phyloP scores from a whole-genome alignment of 2,329 filamentous ascomycete species.

The Scopulariopsis brevicaulis region DNA sequence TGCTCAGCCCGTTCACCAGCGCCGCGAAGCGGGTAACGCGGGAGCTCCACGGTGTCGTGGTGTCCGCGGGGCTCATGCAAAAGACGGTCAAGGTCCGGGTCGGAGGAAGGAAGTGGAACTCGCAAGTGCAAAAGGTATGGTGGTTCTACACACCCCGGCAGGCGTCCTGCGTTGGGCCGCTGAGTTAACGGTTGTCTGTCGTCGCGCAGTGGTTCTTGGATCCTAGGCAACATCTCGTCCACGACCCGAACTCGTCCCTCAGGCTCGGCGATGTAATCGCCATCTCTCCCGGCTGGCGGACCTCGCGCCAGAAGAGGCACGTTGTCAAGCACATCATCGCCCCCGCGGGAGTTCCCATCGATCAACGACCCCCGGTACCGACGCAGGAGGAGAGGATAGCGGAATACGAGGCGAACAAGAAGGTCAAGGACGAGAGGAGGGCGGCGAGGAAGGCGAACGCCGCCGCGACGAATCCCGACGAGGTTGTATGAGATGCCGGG shows the following conservation, averaged over 20 bases:
- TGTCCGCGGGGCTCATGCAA: constrained; percentile 66
- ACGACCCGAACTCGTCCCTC: constrained; percentile 66
- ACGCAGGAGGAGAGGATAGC: constrained; percentile 49
- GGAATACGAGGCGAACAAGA: constrained; percentile 40
- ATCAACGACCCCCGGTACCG: constrained; percentile 54
- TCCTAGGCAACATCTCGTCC: constrained; percentile 56
- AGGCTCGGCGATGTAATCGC: constrained; percentile 64
- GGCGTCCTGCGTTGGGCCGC: constrained; percentile 2
- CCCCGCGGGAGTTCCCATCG: constrained; percentile 50
- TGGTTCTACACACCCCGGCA: neutral
- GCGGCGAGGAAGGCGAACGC: constrained; percentile 17
- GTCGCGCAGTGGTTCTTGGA: constrained; percentile 41
- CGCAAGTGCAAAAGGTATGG: constrained; percentile 57
- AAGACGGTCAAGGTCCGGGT: constrained; percentile 72
- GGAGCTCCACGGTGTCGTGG: constrained; percentile 56
- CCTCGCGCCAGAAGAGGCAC: constrained; percentile 57
- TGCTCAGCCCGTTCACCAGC: constrained; percentile 21
- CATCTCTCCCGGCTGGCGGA: constrained; percentile 55
- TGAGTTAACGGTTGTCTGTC: neutral
- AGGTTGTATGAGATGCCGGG: neutral
- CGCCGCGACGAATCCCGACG: neutral
- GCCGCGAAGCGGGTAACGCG: constrained; percentile 32
- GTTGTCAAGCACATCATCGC: constrained; percentile 67
- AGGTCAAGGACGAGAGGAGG: constrained; percentile 43
- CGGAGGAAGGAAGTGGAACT: constrained; percentile 61